Percentiles rank a stretch among this genome's conserved stretches.
phyloP scores from a whole-genome alignment of 306 rosid genomes.

The Gynostemma pentaphyllum region DNA sequence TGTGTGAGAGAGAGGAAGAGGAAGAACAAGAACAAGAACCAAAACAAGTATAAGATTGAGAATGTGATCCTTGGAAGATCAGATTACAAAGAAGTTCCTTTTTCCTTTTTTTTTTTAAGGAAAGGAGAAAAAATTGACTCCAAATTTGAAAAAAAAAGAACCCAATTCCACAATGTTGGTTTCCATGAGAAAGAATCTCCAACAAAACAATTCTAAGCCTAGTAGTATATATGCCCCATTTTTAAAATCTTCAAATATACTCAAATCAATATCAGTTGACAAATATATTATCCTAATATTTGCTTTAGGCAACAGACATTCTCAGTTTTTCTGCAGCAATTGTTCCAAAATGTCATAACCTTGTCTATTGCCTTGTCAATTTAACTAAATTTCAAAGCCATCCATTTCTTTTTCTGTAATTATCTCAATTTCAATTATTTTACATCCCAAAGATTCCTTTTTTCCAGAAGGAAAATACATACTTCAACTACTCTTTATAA shows the following conservation, averaged over 20 bases:
- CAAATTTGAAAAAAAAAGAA: slow-evolving; percentile 4
- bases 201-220: slow-evolving; percentile 11
- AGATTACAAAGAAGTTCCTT: not conserved
- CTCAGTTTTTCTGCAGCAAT: too few species aligned
- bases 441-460: not conserved
- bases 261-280: too few species aligned
- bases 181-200: slow-evolving; percentile 19
- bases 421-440: not conserved
- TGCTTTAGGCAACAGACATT: too few species aligned
- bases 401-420: not conserved
- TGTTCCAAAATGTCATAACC: slow-evolving; percentile 8
- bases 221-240: slow-evolving; percentile 4
- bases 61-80: slow-evolving; percentile 35
- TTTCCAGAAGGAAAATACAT: not conserved
- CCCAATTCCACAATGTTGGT: slow-evolving; percentile 30
- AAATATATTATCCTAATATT: too few species aligned
- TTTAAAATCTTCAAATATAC: slow-evolving; percentile 17
- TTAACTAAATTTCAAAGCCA: not conserved
- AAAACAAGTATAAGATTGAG: slow-evolving; percentile 17
- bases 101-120: not conserved
- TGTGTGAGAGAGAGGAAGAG: too few species aligned
- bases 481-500: slow-evolving; percentile 11
- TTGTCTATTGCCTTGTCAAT: not conserved
- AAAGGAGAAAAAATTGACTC: not conserved
- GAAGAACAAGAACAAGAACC: too few species aligned